Conservation (phyloP, 345 rosid species). For the Gynandropsis gynandra region DNA sequence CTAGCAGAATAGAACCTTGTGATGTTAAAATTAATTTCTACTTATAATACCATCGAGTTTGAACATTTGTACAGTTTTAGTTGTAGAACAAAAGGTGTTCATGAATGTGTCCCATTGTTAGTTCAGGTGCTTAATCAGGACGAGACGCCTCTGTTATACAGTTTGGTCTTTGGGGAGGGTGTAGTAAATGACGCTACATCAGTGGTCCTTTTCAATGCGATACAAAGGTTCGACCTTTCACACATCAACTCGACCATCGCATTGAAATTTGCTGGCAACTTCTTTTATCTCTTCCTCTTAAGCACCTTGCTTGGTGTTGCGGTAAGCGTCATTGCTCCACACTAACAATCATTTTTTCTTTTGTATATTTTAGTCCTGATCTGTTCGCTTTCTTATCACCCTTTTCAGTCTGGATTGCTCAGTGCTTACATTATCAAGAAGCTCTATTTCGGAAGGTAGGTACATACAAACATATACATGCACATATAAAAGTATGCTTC, state of each 20-base stretch:
- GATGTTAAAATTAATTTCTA: no score
- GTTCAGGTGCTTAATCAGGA: constrained; percentile 86
- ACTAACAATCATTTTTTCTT: not conserved
- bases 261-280: constrained; percentile 59
- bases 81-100: no score
- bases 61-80: no score
- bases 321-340: constrained; percentile 31
- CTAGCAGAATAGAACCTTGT: no score
- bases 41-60: no score
- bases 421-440: constrained; percentile 80
- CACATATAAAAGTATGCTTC: not conserved
- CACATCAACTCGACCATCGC: constrained; percentile 47
- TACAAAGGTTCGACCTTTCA: constrained; percentile 77
- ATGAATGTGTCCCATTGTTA: constrained; percentile 3
- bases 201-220: constrained; percentile 90
- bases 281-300: constrained; percentile 60
- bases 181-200: constrained; percentile 97
- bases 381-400: not conserved
- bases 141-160: constrained; percentile 79
- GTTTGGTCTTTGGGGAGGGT: constrained; percentile 95
- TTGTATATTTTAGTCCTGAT: not conserved
- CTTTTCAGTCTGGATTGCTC: constrained; percentile 78
- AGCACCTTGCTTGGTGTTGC: constrained; percentile 76
- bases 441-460: constrained; percentile 90
- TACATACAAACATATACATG: constrained; percentile 11